Conservation (phyloP, 2,329 filamentous ascomycete species). For the Torrubiella hemipterigena region DNA sequence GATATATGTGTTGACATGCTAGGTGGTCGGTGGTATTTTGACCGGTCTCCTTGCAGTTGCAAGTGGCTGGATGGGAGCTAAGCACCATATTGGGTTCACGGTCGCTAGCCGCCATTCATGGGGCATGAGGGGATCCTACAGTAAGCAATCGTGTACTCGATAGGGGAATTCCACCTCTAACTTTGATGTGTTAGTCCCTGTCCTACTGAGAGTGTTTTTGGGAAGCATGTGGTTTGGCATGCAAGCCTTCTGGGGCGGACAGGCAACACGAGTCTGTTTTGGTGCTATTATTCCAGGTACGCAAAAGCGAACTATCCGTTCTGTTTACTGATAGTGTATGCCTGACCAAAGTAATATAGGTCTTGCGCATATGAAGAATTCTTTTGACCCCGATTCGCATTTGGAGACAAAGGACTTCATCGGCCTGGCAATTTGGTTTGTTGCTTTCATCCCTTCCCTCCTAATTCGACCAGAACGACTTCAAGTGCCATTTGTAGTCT, state of each 20-base stretch:
- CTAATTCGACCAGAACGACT: slow-evolving; percentile 13
- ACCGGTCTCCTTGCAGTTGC: slow-evolving; percentile 11
- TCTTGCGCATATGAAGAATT: slow-evolving; percentile 13
- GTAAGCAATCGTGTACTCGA: slow-evolving; percentile 6
- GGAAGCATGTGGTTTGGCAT: slow-evolving; percentile 16
- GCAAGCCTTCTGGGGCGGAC: slow-evolving; percentile 17
- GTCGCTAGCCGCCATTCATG: slow-evolving; percentile 28
- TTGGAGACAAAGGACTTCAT: slow-evolving; percentile 15
- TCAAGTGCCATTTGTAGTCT: slow-evolving; percentile 13
- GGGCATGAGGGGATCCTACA: slow-evolving; percentile 34
- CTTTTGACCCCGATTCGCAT: slow-evolving; percentile 11
- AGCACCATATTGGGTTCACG: slow-evolving; percentile 15
- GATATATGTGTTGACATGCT: background rate
- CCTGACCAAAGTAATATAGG: slow-evolving; percentile 3
- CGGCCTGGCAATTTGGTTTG: slow-evolving; percentile 14
- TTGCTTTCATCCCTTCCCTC: slow-evolving; percentile 9
- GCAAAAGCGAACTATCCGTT: background rate
- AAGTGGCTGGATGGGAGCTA: slow-evolving; percentile 12
- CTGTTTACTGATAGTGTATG: background rate
- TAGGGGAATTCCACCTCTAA: background rate
- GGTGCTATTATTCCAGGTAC: slow-evolving; percentile 15
- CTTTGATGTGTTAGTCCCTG: slow-evolving; percentile 8
- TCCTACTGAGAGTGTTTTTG: slow-evolving; percentile 14
- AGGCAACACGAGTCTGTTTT: slow-evolving; percentile 14
- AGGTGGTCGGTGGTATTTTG: slow-evolving; percentile 11